Evolutionary conservation across 129 eudicot genomes (phyloP).

Genomic region (Flaveria ramosissima): DNA sequence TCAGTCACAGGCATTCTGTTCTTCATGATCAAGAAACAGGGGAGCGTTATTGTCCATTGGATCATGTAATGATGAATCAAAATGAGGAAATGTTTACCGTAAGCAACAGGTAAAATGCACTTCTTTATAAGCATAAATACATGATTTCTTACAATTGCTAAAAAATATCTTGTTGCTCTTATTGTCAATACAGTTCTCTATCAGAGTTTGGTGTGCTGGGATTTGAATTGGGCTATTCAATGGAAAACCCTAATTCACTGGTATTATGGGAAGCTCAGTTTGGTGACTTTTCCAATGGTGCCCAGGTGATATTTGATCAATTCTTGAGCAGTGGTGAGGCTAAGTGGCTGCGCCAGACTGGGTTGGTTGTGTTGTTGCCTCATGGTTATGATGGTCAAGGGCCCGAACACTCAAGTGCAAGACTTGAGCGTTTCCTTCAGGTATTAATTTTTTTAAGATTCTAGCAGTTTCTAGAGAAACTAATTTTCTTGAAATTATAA

Average conservation of each 20-base stretch:
- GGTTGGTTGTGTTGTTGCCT: constrained; percentile 87
- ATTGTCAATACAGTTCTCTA: constrained; percentile 64
- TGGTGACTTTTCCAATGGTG: constrained; percentile 97
- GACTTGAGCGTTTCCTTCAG: constrained; percentile 98
- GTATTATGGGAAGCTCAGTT: constrained; percentile 99
- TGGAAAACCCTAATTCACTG: constrained; percentile 97
- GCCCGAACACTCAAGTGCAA: constrained; percentile 97
- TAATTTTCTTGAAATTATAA: neutral
- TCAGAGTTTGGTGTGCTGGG: constrained; percentile 98
- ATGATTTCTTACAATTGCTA: neutral
- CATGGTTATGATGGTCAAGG: constrained; percentile 99
- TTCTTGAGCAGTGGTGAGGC: constrained; percentile 98
- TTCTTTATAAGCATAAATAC: neutral
- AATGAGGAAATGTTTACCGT: constrained; percentile 94
- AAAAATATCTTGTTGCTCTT: neutral
- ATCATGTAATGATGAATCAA: constrained; percentile 79
- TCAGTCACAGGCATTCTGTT: constrained; percentile 95
- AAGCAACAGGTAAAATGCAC: constrained; percentile 80
- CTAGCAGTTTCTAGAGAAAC: neutral
- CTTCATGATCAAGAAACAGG: constrained; percentile 98
- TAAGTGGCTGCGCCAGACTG: constrained; percentile 96
- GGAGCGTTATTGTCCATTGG: constrained; percentile 81
- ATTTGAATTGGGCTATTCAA: constrained; percentile 94
- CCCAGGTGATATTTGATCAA: constrained; percentile 97
- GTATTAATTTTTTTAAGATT: constrained; percentile 31